Conservation (phyloP, 2,329 filamentous ascomycete genomes). For the Ilyonectria robusta region DNA sequence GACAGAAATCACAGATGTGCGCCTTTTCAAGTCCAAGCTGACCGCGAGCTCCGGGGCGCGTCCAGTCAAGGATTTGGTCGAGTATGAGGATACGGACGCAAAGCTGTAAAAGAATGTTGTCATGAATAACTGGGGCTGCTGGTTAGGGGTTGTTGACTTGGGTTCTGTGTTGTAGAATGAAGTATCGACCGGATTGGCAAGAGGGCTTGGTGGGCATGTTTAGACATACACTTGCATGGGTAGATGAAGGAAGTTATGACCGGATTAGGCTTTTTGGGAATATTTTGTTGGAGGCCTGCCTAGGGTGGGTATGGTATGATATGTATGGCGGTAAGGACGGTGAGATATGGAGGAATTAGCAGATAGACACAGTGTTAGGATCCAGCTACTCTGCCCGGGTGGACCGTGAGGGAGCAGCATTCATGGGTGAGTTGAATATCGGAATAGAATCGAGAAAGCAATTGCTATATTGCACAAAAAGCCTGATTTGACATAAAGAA, state of each 20-base stretch:
- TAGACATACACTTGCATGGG: constrained; percentile 34
- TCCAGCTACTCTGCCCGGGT: constrained; percentile 1
- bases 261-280: constrained; percentile 11
- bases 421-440: constrained; percentile 5
- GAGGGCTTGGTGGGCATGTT: constrained; percentile 28
- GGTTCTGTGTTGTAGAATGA: constrained; percentile 20
- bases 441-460: constrained; percentile 9
- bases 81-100: constrained; percentile 87
- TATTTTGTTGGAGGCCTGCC: constrained; percentile 8
- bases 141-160: constrained; percentile 10
- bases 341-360: constrained; percentile 6
- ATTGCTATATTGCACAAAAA: constrained; percentile 1
- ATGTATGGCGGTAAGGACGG: constrained; percentile 24
- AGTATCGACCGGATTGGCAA: constrained; percentile 15
- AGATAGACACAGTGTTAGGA: constrained; percentile 19
- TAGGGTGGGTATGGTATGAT: constrained; percentile 26
- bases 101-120: constrained; percentile 72
- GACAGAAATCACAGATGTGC: constrained; percentile 81
- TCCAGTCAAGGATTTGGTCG: constrained; percentile 81
- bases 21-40: constrained; percentile 84
- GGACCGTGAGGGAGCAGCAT: constrained; percentile 16
- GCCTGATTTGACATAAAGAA: background rate
- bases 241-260: constrained; percentile 21
- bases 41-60: constrained; percentile 79
- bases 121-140: background rate